Evolutionary conservation across 2,329 filamentous ascomycete genomes (phyloP), one percentile per base, ranked within the genome.

Genomic region (Penicillium sp.): DNA sequence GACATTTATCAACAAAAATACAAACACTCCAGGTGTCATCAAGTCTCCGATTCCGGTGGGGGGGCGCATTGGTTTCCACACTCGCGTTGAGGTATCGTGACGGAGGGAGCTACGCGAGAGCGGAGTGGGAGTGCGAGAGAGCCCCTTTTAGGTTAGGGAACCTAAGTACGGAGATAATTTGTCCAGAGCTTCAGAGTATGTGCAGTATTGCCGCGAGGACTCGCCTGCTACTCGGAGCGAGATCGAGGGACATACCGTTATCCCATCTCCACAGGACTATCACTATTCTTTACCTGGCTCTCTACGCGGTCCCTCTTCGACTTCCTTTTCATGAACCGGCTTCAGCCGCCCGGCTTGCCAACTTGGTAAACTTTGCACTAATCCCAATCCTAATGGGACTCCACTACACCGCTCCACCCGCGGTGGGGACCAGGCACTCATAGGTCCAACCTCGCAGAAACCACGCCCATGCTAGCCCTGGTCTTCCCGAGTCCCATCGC

Each of bases 401-500:
- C 52, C 47, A 53, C 51, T 31, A 52, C 54, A 45, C 38, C 38
- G 21, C 52, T 51, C 59, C 57, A 59, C 49, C 6, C 2, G 8
- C 10, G 10, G 36, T 39, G 36, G 36, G 36, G 16, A 39, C 10
- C 16, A 2, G 2, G 8, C 18, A 8, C 36, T 21, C 9, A 39
- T 39, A 23, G 36, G 36, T 16, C 16, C 4, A 2, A 9, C 21
- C 3, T 39, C 36, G 4, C 36, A 21, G 10, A 33, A 10, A 21
- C 34, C 34, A 5, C 53, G 56, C 60, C 62, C 62, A 63, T 55
- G 49, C 53, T 60, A 62, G 60, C 57, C 59, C 60, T 63, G 58
- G 60, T 63, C 59, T 57, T 60, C 60, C 60, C 60, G 60, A 62
- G 57, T 53, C 21, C 63, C 63, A 67, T 65, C 59, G 56, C 60